Percentiles rank a stretch among this genome's conserved stretches.
Evolutionary conservation across 768 basidiomycete species (phyloP).

Genomic region (Holtermannia corniformis): DNA sequence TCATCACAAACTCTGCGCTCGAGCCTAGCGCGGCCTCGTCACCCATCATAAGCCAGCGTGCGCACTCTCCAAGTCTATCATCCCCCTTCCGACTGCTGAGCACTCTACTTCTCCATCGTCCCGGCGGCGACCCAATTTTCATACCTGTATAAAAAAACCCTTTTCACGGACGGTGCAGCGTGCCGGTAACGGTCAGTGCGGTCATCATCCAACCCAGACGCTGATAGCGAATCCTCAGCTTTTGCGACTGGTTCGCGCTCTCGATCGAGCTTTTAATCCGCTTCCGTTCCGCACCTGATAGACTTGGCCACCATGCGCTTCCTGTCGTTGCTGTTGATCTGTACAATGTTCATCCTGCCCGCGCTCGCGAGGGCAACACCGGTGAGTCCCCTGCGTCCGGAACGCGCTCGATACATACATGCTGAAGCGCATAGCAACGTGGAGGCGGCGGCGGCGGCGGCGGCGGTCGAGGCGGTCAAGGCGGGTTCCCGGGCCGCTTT

Average conservation of each 20-base stretch:
- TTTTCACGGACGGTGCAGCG: neutral
- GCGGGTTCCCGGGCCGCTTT: neutral
- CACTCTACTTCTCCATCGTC: too few relatives aligned
- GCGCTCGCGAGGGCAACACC: neutral
- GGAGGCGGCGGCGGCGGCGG: too few relatives aligned
- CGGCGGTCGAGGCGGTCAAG: neutral
- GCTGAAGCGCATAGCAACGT: neutral
- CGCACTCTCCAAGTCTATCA: too few relatives aligned
- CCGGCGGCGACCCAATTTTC: too few relatives aligned
- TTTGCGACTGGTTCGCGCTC: neutral
- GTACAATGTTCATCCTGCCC: neutral
- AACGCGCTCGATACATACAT: neutral
- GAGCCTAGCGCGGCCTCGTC: too few relatives aligned
- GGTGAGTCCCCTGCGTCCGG: neutral
- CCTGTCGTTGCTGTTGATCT: neutral
- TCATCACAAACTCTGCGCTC: too few relatives aligned
- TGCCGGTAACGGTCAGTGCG: neutral
- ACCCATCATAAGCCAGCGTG: too few relatives aligned
- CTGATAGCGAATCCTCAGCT: neutral
- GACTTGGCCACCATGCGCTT: neutral
- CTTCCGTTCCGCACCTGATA: too few relatives aligned
- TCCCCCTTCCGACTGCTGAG: too few relatives aligned
- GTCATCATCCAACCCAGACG: neutral
- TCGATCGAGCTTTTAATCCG: too few relatives aligned
- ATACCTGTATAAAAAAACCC: too few relatives aligned